Base-by-base conservation (phyloP, 2,329 filamentous ascomycete species). In the Dryadomyces quercivorus region DNA sequence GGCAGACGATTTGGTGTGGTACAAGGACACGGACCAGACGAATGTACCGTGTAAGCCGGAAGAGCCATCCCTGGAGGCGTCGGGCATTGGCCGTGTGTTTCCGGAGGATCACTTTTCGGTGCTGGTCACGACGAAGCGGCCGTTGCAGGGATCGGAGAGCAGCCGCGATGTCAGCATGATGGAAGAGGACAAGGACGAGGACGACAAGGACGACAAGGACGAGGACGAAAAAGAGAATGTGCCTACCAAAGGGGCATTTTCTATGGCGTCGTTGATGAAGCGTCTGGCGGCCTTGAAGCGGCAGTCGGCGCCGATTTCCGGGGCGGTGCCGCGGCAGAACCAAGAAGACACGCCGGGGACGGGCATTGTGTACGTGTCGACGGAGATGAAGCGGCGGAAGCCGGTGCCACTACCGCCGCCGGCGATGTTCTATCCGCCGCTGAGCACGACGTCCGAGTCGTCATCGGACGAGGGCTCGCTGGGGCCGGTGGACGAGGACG, bases 21-120 rank as follows among this genome's bases (percentile, higher is more conserved):
- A 62, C 13, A 62, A 55, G 5, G 21, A 63, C 6, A 65, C 67
- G 0, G 68, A 72, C 13, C 15, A 44, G 3, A 18, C 18, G 16
- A 44, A 13, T 16, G 18, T 5, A 10, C 61, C 54, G 4, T 20
- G 12, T 1, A 43, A 64, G 1, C 66, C 70, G 0, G 64, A 82
- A 3, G 74, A 78, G 55, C 74, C 77, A 0, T 76, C 69, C 0
- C 65, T 85, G 3, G 76, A 81, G 56, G 76, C 78, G 0, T 81
- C 74, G 48, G 82, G 82, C 1, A 63, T 85, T 0, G 80, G 77
- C 6, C 79, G 79, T 15, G 75, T 82, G 0, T 67, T 74, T 26
- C 81, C 81, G 0, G 80, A 83, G n/a, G 82, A 85, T 58, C 81
- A 84, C 58, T 84, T 85, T 56, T 70, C 75, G 44, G 68, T 84